Percentiles rank a stretch among this genome's conserved stretches.
Evolutionary conservation across 2,329 filamentous ascomycete species (phyloP).

Genomic region (Colletotrichum cereale): DNA sequence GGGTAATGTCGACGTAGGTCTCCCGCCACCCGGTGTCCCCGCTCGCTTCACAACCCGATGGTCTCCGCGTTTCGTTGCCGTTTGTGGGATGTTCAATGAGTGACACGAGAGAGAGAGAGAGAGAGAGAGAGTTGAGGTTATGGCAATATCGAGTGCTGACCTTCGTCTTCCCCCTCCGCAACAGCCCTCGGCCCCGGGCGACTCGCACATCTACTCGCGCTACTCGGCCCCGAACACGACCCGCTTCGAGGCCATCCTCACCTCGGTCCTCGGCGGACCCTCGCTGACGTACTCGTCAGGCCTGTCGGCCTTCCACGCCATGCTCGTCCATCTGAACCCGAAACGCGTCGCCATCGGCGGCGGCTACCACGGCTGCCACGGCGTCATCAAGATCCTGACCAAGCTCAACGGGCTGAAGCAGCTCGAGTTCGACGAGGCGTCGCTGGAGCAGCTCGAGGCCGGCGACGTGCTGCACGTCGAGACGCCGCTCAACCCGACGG

Average conservation of each 20-base stretch:
- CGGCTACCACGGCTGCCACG: slow-evolving; percentile 95
- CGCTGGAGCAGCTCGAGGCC: slow-evolving; percentile 71
- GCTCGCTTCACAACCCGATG: neutral
- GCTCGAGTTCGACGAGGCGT: slow-evolving; percentile 67
- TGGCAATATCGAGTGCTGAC: slow-evolving; percentile 37
- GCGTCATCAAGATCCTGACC: slow-evolving; percentile 79
- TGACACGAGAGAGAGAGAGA: neutral
- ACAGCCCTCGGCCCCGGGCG: slow-evolving; percentile 63
- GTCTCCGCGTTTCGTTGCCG: neutral
- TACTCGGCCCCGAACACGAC: slow-evolving; percentile 82
- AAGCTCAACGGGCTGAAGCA: slow-evolving; percentile 82
- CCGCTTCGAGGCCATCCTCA: slow-evolving; percentile 86
- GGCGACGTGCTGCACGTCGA: slow-evolving; percentile 93
- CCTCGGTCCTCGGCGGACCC: slow-evolving; percentile 77
- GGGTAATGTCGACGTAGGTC: slow-evolving; percentile 68
- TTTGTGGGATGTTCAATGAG: neutral
- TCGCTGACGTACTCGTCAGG: slow-evolving; percentile 86
- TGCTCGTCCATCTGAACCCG: slow-evolving; percentile 87
- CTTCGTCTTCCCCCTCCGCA: neutral
- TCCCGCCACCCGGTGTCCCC: slow-evolving; percentile 2
- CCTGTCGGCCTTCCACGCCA: slow-evolving; percentile 87
- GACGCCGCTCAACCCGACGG: slow-evolving; percentile 92
- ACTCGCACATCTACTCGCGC: slow-evolving; percentile 87
- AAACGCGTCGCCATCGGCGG: slow-evolving; percentile 83
- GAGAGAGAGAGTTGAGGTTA: neutral